phyloP scores from a whole-genome alignment of 805 yeast genomes.

The Aciculoconidium aculeatum region DNA sequence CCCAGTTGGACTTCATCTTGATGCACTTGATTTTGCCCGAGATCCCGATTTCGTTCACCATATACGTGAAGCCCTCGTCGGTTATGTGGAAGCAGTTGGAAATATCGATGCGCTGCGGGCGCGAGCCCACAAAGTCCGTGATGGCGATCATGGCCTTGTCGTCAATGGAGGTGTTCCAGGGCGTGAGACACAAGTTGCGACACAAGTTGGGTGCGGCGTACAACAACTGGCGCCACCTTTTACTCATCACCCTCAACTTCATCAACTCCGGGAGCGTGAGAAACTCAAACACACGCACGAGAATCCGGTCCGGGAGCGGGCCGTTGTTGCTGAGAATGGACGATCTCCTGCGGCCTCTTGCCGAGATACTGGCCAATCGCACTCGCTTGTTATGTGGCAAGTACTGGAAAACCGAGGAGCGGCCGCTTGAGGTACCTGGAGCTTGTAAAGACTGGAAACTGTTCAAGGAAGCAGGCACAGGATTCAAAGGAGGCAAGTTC shows the following conservation, averaged over 20 bases:
- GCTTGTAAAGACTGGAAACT: slow-evolving; percentile 23
- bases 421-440: slow-evolving; percentile 9
- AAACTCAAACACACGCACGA: slow-evolving; percentile 47
- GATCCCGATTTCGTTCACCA: slow-evolving; percentile 68
- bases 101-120: slow-evolving; percentile 56
- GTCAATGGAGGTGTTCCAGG: slow-evolving; percentile 56
- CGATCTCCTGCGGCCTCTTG: slow-evolving; percentile 44
- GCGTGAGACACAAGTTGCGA: slow-evolving; percentile 48
- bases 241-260: slow-evolving; percentile 53
- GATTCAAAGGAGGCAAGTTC: slow-evolving; percentile 36
- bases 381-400: slow-evolving; percentile 51
- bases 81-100: slow-evolving; percentile 75
- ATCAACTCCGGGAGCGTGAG: slow-evolving; percentile 55
- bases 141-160: slow-evolving; percentile 54
- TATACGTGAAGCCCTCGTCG: slow-evolving; percentile 65
- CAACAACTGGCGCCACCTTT: slow-evolving; percentile 64
- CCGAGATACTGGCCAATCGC: slow-evolving; percentile 40
- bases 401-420: slow-evolving; percentile 40
- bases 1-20: slow-evolving; percentile 69
- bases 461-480: slow-evolving; percentile 27
- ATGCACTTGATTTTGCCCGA: slow-evolving; percentile 50
- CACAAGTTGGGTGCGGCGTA: slow-evolving; percentile 51
- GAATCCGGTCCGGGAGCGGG: slow-evolving; percentile 55
- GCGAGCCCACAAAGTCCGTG: slow-evolving; percentile 63
- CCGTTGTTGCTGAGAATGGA: slow-evolving; percentile 49